Evolutionary conservation across 176 grass and related monocot genomes (phyloP).

Genomic region (Typha latifolia): DNA sequence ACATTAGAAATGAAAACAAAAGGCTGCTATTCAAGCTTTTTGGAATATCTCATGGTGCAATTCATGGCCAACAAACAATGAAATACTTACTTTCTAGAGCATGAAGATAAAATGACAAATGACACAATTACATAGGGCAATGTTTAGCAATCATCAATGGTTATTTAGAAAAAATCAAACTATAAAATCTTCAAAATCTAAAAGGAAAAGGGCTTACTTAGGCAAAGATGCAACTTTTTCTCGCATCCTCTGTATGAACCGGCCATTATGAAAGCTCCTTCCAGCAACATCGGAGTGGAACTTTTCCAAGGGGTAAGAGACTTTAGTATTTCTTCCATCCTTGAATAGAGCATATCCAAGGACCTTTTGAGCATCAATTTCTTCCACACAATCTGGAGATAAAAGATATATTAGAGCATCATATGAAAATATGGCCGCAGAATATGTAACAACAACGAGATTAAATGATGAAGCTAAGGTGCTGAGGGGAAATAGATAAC

Average conservation of each 20-base stretch:
- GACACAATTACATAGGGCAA: no score
- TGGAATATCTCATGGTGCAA: no score
- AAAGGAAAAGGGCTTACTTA: constrained; percentile 39
- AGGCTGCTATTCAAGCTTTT: not conserved
- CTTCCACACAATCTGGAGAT: constrained; percentile 75
- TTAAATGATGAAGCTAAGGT: not conserved
- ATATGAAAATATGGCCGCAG: no score
- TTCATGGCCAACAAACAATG: no score
- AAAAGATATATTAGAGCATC: not conserved
- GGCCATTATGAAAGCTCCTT: constrained; percentile 92
- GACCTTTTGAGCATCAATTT: constrained; percentile 91
- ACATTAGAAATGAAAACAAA: not conserved
- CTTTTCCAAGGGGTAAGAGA: constrained; percentile 89
- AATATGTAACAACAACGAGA: no score
- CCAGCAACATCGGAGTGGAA: constrained; percentile 84
- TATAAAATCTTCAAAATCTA: no score
- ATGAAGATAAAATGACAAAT: no score
- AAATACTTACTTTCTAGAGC: no score
- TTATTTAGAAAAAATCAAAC: no score
- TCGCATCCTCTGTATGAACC: constrained; percentile 95
- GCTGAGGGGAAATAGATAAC: no score
- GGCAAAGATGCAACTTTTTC: constrained; percentile 64
- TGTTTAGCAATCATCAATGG: no score
- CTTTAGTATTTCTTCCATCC: constrained; percentile 71
- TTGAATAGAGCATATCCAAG: constrained; percentile 90